Base-by-base conservation (phyloP, 441 rosid species). In the Melastoma candidum region DNA sequence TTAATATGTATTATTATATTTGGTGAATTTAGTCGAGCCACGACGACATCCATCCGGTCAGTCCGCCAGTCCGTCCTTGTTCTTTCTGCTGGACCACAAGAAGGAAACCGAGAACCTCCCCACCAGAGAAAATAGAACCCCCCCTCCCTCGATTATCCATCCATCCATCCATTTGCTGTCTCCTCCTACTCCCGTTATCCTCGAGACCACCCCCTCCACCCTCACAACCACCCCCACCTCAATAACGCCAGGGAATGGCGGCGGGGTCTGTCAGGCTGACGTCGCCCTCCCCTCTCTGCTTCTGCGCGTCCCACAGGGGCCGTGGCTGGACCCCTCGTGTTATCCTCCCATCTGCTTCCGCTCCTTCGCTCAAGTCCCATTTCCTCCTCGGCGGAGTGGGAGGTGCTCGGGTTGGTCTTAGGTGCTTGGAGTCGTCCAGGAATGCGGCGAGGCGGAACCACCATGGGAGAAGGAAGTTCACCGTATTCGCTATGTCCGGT, bases 401-500 rank as follows among this genome's bases (percentile, higher is more conserved):
- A 17, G 22, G 22, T 17, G 22, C 22, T 17, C 22, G 60, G 27
- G 36, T 68, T 53, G 74, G 79, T 45, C 43, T 77, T 49, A 70
- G 41, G 41, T 32, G 63, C 50, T 55, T 69, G 14, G 63, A 61
- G 45, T 67, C 74, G 8, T 62, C 73, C 0, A 71, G 53, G 61
- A 58, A 48, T 39, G n/a, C 62, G 58, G 12, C 68, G 47, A 63
- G 59, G 25, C 75, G 58, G 29, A 17, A 17, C 22, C 58, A 39
- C n/a, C 47, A 36, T 25, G 70, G 61, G 50, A 72, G 71, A 62
- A 76, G 78, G 61, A 77, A 71, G 29, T 76, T 84, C 70, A 74
- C 87, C 39, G 87, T 89, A 66, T 76, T 74, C 57, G 93, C 97
- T 44, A 71, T 73, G 74, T 80, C 86, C 1, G 67, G 69, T 55